Percentiles rank a stretch among this genome's conserved stretches.
phyloP scores from a whole-genome alignment of 495 filamentous ascomycete genomes.

The Penicillium cosmopolitanum region DNA sequence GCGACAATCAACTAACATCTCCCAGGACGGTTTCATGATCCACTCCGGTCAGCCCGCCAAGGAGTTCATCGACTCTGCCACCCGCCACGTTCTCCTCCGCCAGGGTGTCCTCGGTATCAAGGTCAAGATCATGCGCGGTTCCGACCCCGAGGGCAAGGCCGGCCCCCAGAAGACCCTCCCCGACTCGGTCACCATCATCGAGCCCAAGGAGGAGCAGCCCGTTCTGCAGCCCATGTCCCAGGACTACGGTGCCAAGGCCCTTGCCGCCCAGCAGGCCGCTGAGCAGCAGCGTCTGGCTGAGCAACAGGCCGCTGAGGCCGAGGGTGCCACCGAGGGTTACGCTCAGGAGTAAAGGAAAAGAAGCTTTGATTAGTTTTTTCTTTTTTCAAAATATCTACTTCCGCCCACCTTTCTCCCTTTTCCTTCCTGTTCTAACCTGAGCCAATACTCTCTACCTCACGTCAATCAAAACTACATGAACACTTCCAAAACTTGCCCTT shows the following conservation, averaged over 20 bases:
- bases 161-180: conserved; percentile 95
- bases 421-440: conserved; percentile 43
- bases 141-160: conserved; percentile 98
- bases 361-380: conserved; percentile 30
- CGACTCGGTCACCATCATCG: conserved; percentile 98
- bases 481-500: conserved; percentile 30
- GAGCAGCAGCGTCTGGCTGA: conserved; percentile 71
- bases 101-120: conserved; percentile 99
- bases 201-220: conserved; percentile 98
- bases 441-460: conserved; percentile 44
- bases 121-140: conserved; percentile 99
- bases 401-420: conserved; percentile 38
- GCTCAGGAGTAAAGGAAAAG: conserved; percentile 46
- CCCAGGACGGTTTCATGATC: conserved; percentile 99
- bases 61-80: conserved; percentile 98
- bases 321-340: conserved; percentile 49
- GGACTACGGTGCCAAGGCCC: conserved; percentile 97
- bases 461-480: conserved; percentile 50
- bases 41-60: conserved; percentile 99
- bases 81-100: conserved; percentile 97
- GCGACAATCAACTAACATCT: conserved; percentile 19
- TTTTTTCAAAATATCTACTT: conserved; percentile 4
- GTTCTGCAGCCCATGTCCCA: conserved; percentile 92
- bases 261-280: conserved; percentile 80
- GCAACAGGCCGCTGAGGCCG: conserved; percentile 57